Evolutionary conservation across 306 rosid species (phyloP).

Genomic region (Rosa lucieae): DNA sequence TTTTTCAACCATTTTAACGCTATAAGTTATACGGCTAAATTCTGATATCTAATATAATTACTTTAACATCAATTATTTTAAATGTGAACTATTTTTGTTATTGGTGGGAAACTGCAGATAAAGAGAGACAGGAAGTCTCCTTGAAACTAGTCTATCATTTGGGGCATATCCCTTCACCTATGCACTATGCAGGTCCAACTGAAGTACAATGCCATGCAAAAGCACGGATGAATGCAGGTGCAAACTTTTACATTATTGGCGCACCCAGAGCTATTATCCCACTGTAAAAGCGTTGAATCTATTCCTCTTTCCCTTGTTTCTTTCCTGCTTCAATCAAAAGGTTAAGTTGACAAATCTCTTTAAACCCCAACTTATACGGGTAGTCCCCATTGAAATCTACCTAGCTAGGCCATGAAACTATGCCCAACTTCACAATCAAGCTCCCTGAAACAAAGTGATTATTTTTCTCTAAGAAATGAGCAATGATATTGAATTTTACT

Average conservation of each 20-base stretch:
- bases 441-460: background rate
- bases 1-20: too few relatives aligned
- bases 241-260: constrained; percentile 51
- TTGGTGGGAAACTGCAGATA: too few relatives aligned
- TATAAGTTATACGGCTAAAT: too few relatives aligned
- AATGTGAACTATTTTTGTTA: too few relatives aligned
- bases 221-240: constrained; percentile 94
- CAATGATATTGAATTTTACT: too few relatives aligned
- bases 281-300: background rate
- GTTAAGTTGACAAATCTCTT: background rate
- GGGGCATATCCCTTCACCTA: too few relatives aligned
- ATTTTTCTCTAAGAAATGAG: background rate
- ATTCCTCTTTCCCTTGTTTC: background rate
- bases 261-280: background rate
- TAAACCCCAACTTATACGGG: background rate
- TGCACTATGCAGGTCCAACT: constrained; percentile 82
- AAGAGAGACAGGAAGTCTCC: too few relatives aligned
- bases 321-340: background rate
- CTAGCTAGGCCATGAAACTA: background rate
- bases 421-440: background rate
- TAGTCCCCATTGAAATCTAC: background rate
- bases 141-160: too few relatives aligned
- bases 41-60: too few relatives aligned
- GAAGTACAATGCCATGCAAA: constrained; percentile 99
- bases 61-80: too few relatives aligned